Evolutionary conservation across 1,284 basidiomycete species (phyloP).

Genomic region (Agroathelia rolfsii): DNA sequence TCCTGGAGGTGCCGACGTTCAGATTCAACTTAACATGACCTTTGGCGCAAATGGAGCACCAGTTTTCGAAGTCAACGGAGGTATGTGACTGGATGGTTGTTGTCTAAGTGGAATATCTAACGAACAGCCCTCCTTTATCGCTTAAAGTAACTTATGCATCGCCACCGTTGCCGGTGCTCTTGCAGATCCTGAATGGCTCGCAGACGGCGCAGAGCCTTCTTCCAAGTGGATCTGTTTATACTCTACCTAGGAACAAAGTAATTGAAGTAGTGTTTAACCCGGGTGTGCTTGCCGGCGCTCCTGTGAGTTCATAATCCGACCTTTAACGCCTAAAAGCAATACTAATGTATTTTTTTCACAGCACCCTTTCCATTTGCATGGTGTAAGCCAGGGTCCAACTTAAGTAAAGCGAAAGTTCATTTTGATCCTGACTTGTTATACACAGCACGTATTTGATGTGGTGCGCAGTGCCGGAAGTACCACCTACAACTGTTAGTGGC

Average conservation of each 20-base stretch:
- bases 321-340: constrained; percentile 4
- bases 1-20: constrained; percentile 26
- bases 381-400: constrained; percentile 19
- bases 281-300: constrained; percentile 21
- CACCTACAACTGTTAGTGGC: constrained; percentile 10
- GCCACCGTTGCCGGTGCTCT: constrained; percentile 34
- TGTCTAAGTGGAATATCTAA: no score
- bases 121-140: no score
- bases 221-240: constrained; percentile 33
- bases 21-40: constrained; percentile 14
- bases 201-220: constrained; percentile 31
- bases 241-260: constrained; percentile 33
- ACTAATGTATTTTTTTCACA: constrained; percentile 13
- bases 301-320: constrained; percentile 15
- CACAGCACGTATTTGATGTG: constrained; percentile 29
- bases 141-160: constrained; percentile 23
- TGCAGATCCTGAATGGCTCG: constrained; percentile 43
- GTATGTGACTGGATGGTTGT: no score
- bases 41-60: no score
- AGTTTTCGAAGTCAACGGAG: no score
- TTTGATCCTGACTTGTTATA: constrained; percentile 1
- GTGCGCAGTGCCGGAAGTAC: constrained; percentile 9
- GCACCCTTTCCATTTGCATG: constrained; percentile 36
- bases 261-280: constrained; percentile 33
- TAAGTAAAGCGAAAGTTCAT: no score